Evolutionary conservation across 2,329 filamentous ascomycete genomes (phyloP).

Genomic region (Elsinoe perseae): DNA sequence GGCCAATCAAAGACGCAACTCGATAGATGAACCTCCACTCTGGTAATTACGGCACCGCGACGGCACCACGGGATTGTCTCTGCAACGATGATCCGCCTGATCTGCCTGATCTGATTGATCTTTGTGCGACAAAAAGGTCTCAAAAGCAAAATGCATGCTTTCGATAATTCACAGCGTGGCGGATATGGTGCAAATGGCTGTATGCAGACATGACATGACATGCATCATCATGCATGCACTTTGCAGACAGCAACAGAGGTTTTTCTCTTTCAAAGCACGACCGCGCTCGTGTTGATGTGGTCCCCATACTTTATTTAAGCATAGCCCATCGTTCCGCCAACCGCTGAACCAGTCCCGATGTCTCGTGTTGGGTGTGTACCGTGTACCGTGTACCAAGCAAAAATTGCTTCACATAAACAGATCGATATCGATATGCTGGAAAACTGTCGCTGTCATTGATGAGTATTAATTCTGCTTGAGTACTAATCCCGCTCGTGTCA

Average conservation of each 20-base stretch:
- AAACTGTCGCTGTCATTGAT: slow-evolving; percentile 9
- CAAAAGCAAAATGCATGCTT: slow-evolving; percentile 14
- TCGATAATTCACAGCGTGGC: slow-evolving; percentile 13
- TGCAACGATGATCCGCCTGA: slow-evolving; percentile 10
- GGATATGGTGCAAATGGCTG: neutral
- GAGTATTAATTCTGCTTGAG: neutral
- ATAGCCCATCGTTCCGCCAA: slow-evolving; percentile 6
- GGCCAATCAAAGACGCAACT: neutral
- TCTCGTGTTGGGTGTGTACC: neutral
- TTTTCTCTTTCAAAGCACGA: neutral
- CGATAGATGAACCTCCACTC: slow-evolving; percentile 5
- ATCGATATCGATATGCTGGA: neutral
- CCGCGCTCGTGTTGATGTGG: neutral
- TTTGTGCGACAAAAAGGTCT: slow-evolving; percentile 13
- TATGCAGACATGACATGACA: neutral
- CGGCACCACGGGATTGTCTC: slow-evolving; percentile 2
- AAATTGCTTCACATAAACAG: neutral
- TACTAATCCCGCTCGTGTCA: slow-evolving; percentile 1
- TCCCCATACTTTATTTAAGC: neutral
- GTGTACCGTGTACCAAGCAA: too few species aligned
- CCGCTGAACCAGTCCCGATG: slow-evolving; percentile 10
- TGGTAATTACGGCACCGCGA: neutral
- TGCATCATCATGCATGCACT: slow-evolving; percentile 9
- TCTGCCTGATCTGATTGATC: neutral
- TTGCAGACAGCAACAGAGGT: neutral